phyloP scores from a whole-genome alignment of 148 eudicot genomes.

The Amaranthus palmeri region DNA sequence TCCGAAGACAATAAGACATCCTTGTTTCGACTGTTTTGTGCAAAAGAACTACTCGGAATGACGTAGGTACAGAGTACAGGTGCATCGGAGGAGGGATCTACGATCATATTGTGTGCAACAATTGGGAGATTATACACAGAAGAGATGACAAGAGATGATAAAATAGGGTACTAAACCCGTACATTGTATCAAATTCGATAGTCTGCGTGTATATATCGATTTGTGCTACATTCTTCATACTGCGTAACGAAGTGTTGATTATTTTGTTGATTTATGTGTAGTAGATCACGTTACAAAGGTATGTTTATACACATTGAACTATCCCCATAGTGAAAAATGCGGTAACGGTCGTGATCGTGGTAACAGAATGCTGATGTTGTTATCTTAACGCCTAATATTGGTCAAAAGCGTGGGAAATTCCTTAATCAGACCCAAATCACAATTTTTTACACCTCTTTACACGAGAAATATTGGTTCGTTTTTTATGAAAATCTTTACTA shows the following conservation, averaged over 20 bases:
- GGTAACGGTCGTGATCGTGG: too few relatives aligned
- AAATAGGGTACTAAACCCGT: neutral
- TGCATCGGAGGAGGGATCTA: neutral
- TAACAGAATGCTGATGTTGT: too few relatives aligned
- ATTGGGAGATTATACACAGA: neutral
- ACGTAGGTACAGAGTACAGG: neutral
- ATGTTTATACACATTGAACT: too few relatives aligned
- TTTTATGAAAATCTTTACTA: too few relatives aligned
- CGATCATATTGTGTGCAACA: too few relatives aligned
- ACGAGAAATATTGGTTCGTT: too few relatives aligned
- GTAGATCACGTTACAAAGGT: too few relatives aligned
- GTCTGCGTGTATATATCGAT: slow-evolving; percentile 13
- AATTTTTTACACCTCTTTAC: too few relatives aligned
- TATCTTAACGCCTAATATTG: too few relatives aligned
- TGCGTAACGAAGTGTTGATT: neutral
- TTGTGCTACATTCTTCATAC: slow-evolving; percentile 2
- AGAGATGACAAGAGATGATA: neutral
- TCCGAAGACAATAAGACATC: slow-evolving; percentile 3
- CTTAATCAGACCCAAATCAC: too few relatives aligned
- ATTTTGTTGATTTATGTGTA: neutral
- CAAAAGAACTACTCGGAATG: neutral
- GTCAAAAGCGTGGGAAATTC: too few relatives aligned
- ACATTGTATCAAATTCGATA: neutral
- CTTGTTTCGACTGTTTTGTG: neutral
- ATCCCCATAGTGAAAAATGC: too few relatives aligned